Evolutionary conservation across 192 early-diverging fungal genomes (phyloP).

Genomic region (Coemansia brasiliensis): DNA sequence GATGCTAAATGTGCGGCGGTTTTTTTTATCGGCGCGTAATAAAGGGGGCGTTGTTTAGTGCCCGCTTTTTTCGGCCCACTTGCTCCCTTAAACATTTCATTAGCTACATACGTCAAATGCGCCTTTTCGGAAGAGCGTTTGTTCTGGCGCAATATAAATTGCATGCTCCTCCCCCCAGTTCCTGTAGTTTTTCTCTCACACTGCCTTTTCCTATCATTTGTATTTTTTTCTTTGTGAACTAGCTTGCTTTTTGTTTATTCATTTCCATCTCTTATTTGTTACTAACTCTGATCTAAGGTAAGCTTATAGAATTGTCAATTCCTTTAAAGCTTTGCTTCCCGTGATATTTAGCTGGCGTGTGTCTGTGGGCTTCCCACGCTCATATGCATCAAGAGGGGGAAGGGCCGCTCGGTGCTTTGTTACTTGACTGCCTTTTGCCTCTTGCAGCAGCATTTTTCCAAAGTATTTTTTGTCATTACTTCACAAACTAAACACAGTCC

Average conservation of each 20-base stretch:
- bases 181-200: not conserved
- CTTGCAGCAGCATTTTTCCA: not conserved
- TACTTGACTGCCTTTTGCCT: not conserved
- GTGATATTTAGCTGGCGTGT: not conserved
- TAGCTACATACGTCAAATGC: no score
- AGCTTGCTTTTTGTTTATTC: not conserved
- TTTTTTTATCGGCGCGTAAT: no score
- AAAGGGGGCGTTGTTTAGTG: no score
- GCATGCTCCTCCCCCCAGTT: not conserved
- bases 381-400: no score
- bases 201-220: not conserved
- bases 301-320: not conserved
- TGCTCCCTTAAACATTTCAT: not conserved
- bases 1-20: no score
- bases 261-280: not conserved
- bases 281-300: not conserved
- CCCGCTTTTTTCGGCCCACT: no score
- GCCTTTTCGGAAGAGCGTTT: no score
- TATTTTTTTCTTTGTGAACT: constrained; percentile 4
- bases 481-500: not conserved
- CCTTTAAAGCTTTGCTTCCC: not conserved
- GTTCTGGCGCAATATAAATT: not conserved
- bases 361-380: no score
- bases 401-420: no score
- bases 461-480: not conserved